A percentile compares a stretch with the other conserved stretches of the same genome.
Evolutionary conservation across 805 yeast species (phyloP).

Genomic region (Hanseniaspora thailandica): DNA sequence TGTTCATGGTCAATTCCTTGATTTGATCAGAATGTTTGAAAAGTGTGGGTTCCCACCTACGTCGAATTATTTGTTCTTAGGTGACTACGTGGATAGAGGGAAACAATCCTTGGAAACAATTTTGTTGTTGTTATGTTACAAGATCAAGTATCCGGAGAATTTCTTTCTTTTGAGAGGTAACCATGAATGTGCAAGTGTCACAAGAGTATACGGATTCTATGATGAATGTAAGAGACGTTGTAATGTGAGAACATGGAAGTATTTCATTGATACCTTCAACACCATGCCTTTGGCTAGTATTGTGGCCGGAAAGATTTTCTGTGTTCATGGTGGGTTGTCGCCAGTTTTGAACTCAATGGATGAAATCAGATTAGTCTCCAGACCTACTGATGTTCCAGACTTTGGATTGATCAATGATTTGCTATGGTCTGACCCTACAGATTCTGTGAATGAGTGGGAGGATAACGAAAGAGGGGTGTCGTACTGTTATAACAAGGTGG

Average conservation of each 20-base stretch:
- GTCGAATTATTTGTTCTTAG: slow-evolving; percentile 81
- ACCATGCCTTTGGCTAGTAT: slow-evolving; percentile 90
- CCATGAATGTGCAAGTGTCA: slow-evolving; percentile 94
- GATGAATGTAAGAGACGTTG: slow-evolving; percentile 95
- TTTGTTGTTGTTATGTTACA: slow-evolving; percentile 73
- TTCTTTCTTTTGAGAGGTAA: slow-evolving; percentile 88
- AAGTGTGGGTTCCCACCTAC: slow-evolving; percentile 94
- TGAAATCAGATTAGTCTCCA: slow-evolving; percentile 53
- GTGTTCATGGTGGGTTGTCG: slow-evolving; percentile 75
- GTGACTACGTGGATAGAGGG: slow-evolving; percentile 96
- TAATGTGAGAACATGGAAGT: slow-evolving; percentile 83
- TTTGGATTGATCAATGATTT: slow-evolving; percentile 65
- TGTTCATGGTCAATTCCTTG: slow-evolving; percentile 93
- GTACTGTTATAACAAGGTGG: slow-evolving; percentile 59
- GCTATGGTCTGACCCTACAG: slow-evolving; percentile 74
- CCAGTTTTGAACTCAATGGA: slow-evolving; percentile 52
- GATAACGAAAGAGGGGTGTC: slow-evolving; percentile 76
- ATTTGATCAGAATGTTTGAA: slow-evolving; percentile 77
- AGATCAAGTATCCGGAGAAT: slow-evolving; percentile 91
- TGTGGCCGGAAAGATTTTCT: slow-evolving; percentile 87
- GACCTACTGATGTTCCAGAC: slow-evolving; percentile 80
- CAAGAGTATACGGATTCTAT: slow-evolving; percentile 91
- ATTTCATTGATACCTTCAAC: slow-evolving; percentile 87
- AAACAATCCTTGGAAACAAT: slow-evolving; percentile 93
- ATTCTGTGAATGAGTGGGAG: slow-evolving; percentile 48